These are phyloP conservation scores for Thermochaetoides thermophila DNA, from an alignment of 495 filamentous ascomycete genomes.

Conservation along the genomic window DNA sequence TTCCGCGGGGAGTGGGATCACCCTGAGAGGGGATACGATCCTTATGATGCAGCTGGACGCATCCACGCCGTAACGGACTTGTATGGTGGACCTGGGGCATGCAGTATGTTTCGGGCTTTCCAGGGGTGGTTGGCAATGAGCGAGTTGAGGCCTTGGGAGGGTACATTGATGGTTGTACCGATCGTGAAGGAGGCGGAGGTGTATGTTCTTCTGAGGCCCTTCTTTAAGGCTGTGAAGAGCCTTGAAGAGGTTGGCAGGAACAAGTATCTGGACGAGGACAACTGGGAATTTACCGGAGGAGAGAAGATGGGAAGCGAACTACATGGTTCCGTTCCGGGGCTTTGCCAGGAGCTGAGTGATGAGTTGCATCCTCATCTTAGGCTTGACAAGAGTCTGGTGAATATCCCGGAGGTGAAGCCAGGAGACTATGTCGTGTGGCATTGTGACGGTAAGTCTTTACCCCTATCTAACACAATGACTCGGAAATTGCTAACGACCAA, in stretches of 20 bases:
- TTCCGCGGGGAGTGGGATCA: slow-evolving; percentile 65
- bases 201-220: slow-evolving; percentile 73
- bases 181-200: slow-evolving; percentile 57
- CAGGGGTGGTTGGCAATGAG: slow-evolving; percentile 84
- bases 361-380: slow-evolving; percentile 64
- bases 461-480: not conserved
- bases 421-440: slow-evolving; percentile 90
- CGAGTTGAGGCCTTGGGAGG: slow-evolving; percentile 51
- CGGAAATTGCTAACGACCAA: slow-evolving; percentile 9
- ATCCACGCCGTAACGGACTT: slow-evolving; percentile 55
- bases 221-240: slow-evolving; percentile 44
- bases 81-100: slow-evolving; percentile 70
- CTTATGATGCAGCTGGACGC: slow-evolving; percentile 61
- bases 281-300: slow-evolving; percentile 38
- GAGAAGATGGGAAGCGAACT: slow-evolving; percentile 38
- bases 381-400: slow-evolving; percentile 60
- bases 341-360: slow-evolving; percentile 61
- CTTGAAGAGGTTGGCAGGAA: slow-evolving; percentile 6
- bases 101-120: slow-evolving; percentile 74
- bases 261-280: slow-evolving; percentile 10
- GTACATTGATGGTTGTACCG: slow-evolving; percentile 74
- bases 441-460: slow-evolving; percentile 56
- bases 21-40: slow-evolving; percentile 57
- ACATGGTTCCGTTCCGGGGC: slow-evolving; percentile 62
- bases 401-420: slow-evolving; percentile 59